Evolutionary conservation across 1,139 yeast species (phyloP).

Genomic region (Geotrichum australiense): DNA sequence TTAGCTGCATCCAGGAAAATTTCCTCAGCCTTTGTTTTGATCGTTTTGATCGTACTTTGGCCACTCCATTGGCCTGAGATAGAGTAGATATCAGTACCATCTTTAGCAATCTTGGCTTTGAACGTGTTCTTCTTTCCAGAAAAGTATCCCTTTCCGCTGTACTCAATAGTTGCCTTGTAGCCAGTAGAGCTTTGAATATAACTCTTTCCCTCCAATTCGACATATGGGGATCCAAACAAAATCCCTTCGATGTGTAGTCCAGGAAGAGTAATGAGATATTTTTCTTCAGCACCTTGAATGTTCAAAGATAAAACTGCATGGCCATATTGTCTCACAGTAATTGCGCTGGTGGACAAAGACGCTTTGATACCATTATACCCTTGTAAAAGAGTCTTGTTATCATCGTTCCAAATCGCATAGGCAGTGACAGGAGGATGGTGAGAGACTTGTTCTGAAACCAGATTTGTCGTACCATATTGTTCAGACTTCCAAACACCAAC

Average conservation of each 20-base stretch:
- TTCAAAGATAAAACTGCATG: constrained; percentile 69
- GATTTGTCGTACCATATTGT: constrained; percentile 46
- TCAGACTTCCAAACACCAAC: constrained; percentile 68
- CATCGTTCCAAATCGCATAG: constrained; percentile 67
- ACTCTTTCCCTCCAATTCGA: constrained; percentile 72
- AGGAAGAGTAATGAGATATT: constrained; percentile 79
- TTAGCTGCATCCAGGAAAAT: constrained; percentile 63
- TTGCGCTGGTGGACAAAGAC: constrained; percentile 66
- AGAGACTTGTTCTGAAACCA: constrained; percentile 84
- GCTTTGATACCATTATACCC: constrained; percentile 91
- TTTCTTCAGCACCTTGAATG: constrained; percentile 43
- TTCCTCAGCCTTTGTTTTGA: constrained; percentile 35
- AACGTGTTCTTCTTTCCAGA: constrained; percentile 92
- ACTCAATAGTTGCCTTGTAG: constrained; percentile 65
- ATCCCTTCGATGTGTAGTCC: constrained; percentile 95
- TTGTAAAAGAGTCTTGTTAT: constrained; percentile 59
- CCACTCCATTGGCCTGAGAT: constrained; percentile 93
- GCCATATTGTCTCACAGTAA: constrained; percentile 85
- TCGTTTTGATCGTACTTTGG: constrained; percentile 43
- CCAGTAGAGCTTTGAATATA: constrained; percentile 79
- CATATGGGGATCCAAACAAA: constrained; percentile 81
- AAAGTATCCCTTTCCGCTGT: constrained; percentile 88
- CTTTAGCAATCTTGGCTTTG: constrained; percentile 71
- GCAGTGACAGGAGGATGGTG: constrained; percentile 97
- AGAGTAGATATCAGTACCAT: constrained; percentile 58